Base-by-base conservation (phyloP, 2,329 filamentous ascomycete species). In the Chaetomium sp. region DNA sequence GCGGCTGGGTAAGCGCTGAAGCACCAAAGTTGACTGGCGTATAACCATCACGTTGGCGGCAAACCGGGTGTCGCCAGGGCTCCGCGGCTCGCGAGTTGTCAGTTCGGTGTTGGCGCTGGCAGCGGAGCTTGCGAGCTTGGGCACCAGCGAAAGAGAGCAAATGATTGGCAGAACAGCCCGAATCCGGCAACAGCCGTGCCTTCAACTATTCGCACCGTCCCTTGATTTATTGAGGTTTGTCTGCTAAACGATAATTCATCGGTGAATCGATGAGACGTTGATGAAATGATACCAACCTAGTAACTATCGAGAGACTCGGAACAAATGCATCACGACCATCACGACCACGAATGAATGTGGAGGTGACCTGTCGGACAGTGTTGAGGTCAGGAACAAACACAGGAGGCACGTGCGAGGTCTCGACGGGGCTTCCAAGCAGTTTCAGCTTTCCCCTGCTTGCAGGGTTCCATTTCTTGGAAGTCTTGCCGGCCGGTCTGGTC, bases 381-480 rank as follows among this genome's bases (percentile, higher is more conserved):
- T 33, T 33, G 31, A 33, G n/a, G 31, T 10, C 8, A 19, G 35
- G 35, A 16, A 5, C 35, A 38, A 19, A 38, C 33, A 35, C 38
- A 42, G 38, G 16, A 42, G 38, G 38, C 38, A 42, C 21, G 45
- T 47, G 45, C 45, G 21, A 23, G 8, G 45, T 21, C 45, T 47
- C 45, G 21, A 23, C 9, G 57, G 49, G 58, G 21, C 21, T 54
- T 35, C n/a, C 13, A 29, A 29, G 27, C 27, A 35, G 58, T 60
- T 60, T 60, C 58, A 54, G 49, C 58, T 27, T 21, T 6, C 23
- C 38, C 55, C 23, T 57, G 55, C 38, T 31, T 29, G 12, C 33
- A 10, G 29, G 21, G 38, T 42, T 42, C 16, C 29, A 54, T 35
- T 35, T 55, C 51, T 23, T 23, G 51, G 51, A 33, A 33, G 23